Percentiles rank a stretch among this genome's conserved stretches.
These are phyloP conservation scores for Zea luxurians DNA, from an alignment of 176 grass and related monocot genomes.

Conservation along the genomic window DNA sequence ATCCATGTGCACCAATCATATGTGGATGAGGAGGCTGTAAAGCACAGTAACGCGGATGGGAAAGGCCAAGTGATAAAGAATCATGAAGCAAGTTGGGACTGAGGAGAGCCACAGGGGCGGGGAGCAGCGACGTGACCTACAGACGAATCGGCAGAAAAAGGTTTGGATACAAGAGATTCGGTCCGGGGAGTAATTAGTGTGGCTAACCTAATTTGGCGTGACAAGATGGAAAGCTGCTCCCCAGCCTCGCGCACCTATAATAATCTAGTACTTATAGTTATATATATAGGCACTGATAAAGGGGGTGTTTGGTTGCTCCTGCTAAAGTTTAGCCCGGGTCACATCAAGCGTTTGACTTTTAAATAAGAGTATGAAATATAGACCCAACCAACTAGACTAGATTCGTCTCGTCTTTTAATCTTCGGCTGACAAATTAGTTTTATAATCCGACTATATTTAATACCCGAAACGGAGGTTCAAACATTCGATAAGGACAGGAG, in stretches of 20 bases:
- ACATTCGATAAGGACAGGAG: no score
- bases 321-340: no score
- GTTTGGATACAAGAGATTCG: not conserved
- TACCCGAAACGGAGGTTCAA: no score
- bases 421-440: no score
- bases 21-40: not conserved
- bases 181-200: not conserved
- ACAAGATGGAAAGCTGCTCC: not conserved
- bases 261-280: not conserved
- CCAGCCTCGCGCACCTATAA: not conserved
- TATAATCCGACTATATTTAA: no score
- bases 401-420: no score
- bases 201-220: constrained; percentile 40
- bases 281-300: no score
- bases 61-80: not conserved
- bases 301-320: no score
- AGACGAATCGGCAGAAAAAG: constrained; percentile 12
- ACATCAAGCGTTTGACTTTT: no score
- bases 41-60: no score
- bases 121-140: constrained; percentile 23
- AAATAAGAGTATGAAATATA: no score
- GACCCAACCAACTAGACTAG: no score
- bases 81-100: not conserved
- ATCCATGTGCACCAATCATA: not conserved
- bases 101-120: not conserved